Evolutionary conservation across 768 basidiomycete genomes (phyloP), one percentile per base, ranked within the genome.

Genomic region (Tulasnella sp.): DNA sequence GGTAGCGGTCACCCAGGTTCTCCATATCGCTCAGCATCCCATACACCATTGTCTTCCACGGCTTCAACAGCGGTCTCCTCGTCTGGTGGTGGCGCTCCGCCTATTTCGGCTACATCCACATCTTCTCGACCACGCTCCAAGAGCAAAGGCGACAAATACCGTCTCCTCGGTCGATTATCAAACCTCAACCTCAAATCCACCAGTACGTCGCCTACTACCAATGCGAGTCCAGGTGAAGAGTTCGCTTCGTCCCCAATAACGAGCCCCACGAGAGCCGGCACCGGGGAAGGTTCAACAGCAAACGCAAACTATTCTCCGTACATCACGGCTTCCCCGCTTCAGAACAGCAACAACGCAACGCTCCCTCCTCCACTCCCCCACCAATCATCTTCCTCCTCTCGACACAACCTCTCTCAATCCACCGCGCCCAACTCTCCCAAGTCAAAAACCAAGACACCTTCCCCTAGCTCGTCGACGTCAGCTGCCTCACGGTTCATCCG

Each of bases 401-500:
- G 38, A 31, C 42, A 15, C 34, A 42, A 4, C n/a, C 49, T 59
- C 27, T 50, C 57, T 24, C 57, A 59, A 46, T 56, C 54, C 22
- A 42, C 54, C 54, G 30, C 34, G 34, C 34, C 51, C 42, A 45
- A 38, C 38, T 52, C 43, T 43, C 60, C 52, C 15, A 45, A 22
- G 27, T 31, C 45, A 57, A 50, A 51, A 49, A 30, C 50, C 21
- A 10, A 46, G 53, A 7, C 34, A 38, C 34, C 34, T 38, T 5
- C 48, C 19, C 17, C 27, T n/a, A 24, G 38, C 4, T 63, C 62
- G 12, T 31, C 59, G 15, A 27, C 49, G 17, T 62, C 61, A 44
- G 68, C 71, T 4, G 87, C 90, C 8, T 80, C 87, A 49, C 84
- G 93, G 34, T 92, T 97, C 73, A 83, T 98, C 29, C 85, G 94